Conservation (phyloP, 2,329 filamentous ascomycete genomes). For the Gliomastix tumulicola region DNA sequence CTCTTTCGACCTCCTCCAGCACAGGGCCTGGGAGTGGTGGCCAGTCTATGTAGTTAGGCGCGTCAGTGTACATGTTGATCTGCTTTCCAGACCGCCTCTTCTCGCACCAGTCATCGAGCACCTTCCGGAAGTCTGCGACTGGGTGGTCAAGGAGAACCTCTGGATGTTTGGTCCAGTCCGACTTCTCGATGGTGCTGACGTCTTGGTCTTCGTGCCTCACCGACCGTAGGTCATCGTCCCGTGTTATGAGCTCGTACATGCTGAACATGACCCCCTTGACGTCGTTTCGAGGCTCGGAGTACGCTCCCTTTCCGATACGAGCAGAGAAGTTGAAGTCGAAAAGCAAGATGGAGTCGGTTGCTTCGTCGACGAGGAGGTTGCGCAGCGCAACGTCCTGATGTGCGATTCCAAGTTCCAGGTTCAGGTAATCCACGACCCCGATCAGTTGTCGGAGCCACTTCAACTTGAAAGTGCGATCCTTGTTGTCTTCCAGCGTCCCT, state of each 20-base stretch:
- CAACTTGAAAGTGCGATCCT: conserved; percentile 21
- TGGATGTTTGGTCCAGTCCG: conserved; percentile 21
- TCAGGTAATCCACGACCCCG: conserved; percentile 22
- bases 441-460: conserved; percentile 27
- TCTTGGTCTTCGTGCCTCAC: conserved; percentile 15
- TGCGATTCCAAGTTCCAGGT: conserved; percentile 24
- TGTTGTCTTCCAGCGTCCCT: conserved; percentile 18
- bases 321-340: conserved; percentile 25
- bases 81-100: conserved; percentile 6
- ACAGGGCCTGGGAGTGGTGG: conserved; percentile 6
- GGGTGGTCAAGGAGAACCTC: conserved; percentile 20
- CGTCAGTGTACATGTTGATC: conserved; percentile 7
- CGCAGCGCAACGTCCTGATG: conserved; percentile 29
- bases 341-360: conserved; percentile 22
- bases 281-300: conserved; percentile 16
- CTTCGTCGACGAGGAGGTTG: conserved; percentile 25
- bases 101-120: conserved; percentile 16
- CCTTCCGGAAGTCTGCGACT: conserved; percentile 15
- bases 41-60: conserved; percentile 15
- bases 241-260: conserved; percentile 27
- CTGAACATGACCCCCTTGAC: conserved; percentile 27
- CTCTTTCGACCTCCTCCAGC: background rate
- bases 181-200: conserved; percentile 7
- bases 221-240: conserved; percentile 12
- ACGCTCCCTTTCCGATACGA: conserved; percentile 11